Evolutionary conservation across 495 filamentous ascomycete species (phyloP).

Genomic region (Glarea lozoyensis): DNA sequence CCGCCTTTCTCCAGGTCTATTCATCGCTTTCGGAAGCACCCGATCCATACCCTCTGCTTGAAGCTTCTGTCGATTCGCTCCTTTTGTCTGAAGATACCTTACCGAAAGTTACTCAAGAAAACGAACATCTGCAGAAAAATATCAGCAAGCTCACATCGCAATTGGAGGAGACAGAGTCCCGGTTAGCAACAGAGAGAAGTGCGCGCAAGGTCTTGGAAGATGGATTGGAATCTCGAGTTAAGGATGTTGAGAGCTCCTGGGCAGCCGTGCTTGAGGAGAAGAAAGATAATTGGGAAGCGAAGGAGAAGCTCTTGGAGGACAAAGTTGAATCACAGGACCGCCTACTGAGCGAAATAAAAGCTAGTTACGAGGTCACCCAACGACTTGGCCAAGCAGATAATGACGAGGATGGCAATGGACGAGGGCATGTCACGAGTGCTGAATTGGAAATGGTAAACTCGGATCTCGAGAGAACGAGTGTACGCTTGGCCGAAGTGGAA

Average conservation of each 20-base stretch:
- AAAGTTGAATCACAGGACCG: slow-evolving; percentile 92
- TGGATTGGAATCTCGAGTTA: slow-evolving; percentile 63
- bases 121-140: slow-evolving; percentile 71
- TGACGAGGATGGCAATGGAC: slow-evolving; percentile 36
- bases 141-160: slow-evolving; percentile 81
- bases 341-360: slow-evolving; percentile 87
- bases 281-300: slow-evolving; percentile 91
- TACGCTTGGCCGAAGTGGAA: slow-evolving; percentile 83
- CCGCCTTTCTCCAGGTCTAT: slow-evolving; percentile 86
- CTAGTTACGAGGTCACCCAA: slow-evolving; percentile 93
- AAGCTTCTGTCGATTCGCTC: slow-evolving; percentile 91
- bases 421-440: slow-evolving; percentile 63
- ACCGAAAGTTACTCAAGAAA: slow-evolving; percentile 79
- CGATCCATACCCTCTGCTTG: slow-evolving; percentile 91
- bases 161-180: slow-evolving; percentile 74
- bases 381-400: slow-evolving; percentile 66
- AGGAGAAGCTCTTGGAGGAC: slow-evolving; percentile 84
- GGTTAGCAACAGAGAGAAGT: slow-evolving; percentile 62
- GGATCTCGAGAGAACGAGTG: slow-evolving; percentile 82
- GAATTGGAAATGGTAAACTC: slow-evolving; percentile 89
- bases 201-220: slow-evolving; percentile 68
- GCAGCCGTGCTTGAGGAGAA: slow-evolving; percentile 88
- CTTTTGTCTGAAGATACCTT: slow-evolving; percentile 83
- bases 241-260: slow-evolving; percentile 87
- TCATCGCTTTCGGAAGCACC: slow-evolving; percentile 90